Evolutionary conservation across 495 filamentous ascomycete species (phyloP), one percentile per base, ranked within the genome.

Genomic region (Aspergillus panamensis): DNA sequence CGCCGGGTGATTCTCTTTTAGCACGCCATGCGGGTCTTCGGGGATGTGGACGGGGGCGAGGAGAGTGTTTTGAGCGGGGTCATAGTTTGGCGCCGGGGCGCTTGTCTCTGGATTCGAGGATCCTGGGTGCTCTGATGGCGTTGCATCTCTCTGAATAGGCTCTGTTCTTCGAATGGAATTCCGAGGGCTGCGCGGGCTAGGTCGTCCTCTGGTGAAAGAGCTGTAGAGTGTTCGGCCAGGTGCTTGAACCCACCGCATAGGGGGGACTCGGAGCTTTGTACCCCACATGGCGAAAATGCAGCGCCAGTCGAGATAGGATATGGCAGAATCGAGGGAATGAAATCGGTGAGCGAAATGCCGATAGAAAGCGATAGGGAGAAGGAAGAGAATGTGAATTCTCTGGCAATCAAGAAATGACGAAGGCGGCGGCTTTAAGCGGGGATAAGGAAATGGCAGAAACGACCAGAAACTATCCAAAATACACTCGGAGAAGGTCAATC

Each of bases 1-100:
- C 8, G 85, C 84, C 3, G 86, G 86, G 61, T 89, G 86, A 4
- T 66, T 74, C 52, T 77, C 77, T 58, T 81, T 84, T 48, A 89
- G 79, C 1, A 87, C 80, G 48, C 72, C 80, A 75, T 82, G 66
- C 7, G 83, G 80, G 56, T 87, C 83, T 69, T 86, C 79, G 21
- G 85, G 85, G 16, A 87, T 76, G 62, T 85, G 69, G 21, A 88
- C 76, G 6, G 79, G 77, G 3, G 78, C 66, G 32, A 82, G 72
- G 3, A 82, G 73, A 10, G 71, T 78, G 55, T 81, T 82, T 48
- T 75, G 62, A 51, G 73, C 53, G 8, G 75, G 71, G 33, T 79
- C 68, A 53, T 75, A 75, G 48, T 71, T 61, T 8, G 64, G 20
- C 40, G 56, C 63, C 2, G 48, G 51, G 6, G 55, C 40, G 9